Evolutionary conservation across 768 basidiomycete genomes (phyloP).

Genomic region (Imleria badia): DNA sequence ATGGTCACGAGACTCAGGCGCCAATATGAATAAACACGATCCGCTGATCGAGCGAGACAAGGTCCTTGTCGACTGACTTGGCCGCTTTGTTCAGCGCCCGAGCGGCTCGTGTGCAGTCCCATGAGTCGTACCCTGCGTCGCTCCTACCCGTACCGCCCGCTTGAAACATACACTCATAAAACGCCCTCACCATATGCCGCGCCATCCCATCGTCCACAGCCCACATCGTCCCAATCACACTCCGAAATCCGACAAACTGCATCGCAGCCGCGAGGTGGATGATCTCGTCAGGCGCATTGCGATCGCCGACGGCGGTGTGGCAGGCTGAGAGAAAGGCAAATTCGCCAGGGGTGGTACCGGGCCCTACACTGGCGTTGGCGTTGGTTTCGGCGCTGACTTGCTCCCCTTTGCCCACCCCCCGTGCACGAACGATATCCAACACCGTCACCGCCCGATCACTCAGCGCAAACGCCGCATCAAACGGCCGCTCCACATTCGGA

Average conservation of each 20-base stretch:
- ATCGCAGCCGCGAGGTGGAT: slow-evolving; percentile 37
- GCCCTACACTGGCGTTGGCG: not conserved
- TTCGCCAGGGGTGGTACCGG: not conserved
- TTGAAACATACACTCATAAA: slow-evolving; percentile 21
- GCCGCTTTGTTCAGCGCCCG: slow-evolving; percentile 19
- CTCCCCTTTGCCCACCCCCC: not conserved
- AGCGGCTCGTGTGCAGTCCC: slow-evolving; percentile 20
- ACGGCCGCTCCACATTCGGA: slow-evolving; percentile 21
- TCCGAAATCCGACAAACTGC: slow-evolving; percentile 35
- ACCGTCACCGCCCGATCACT: slow-evolving; percentile 22
- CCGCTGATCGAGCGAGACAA: slow-evolving; percentile 26
- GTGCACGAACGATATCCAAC: slow-evolving; percentile 22
- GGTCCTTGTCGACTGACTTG: slow-evolving; percentile 19
- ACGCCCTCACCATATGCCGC: slow-evolving; percentile 18
- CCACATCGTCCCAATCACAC: slow-evolving; percentile 39
- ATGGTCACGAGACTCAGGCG: not conserved
- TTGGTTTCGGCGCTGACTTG: not conserved
- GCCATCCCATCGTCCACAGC: slow-evolving; percentile 29
- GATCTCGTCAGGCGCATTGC: slow-evolving; percentile 30
- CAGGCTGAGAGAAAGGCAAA: slow-evolving; percentile 38
- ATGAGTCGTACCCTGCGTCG: too few species aligned
- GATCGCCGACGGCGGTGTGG: slow-evolving; percentile 28
- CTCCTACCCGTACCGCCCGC: too few species aligned
- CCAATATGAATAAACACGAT: slow-evolving; percentile 31
- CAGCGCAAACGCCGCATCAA: slow-evolving; percentile 27